Evolutionary conservation across 1,139 yeast species (phyloP).

Genomic region (Debaryomycetaceae sp.): DNA sequence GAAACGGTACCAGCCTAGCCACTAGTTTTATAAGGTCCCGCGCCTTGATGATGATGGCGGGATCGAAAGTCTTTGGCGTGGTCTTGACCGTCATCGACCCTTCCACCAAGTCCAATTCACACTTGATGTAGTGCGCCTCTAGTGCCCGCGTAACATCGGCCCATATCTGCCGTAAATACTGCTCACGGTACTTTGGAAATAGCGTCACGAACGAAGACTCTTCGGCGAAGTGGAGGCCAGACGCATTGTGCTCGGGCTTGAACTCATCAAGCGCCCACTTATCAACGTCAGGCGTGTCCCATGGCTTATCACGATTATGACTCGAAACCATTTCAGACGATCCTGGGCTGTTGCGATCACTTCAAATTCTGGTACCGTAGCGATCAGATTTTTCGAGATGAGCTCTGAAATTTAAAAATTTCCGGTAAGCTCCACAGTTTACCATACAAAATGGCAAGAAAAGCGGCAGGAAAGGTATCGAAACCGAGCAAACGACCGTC

Average conservation of each 20-base stretch:
- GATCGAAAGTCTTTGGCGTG: slow-evolving; percentile 90
- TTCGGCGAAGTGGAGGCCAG: slow-evolving; percentile 83
- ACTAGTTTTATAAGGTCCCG: slow-evolving; percentile 87
- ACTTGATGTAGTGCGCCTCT: slow-evolving; percentile 61
- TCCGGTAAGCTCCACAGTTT: no score
- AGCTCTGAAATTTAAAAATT: no score
- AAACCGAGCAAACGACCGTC: neutral
- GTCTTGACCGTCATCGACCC: slow-evolving; percentile 97
- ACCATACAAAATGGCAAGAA: neutral
- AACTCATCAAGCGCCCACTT: slow-evolving; percentile 90
- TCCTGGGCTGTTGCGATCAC: neutral
- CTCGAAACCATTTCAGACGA: slow-evolving; percentile 63
- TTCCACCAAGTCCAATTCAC: slow-evolving; percentile 83
- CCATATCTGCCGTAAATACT: slow-evolving; percentile 83
- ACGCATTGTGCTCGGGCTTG: slow-evolving; percentile 76
- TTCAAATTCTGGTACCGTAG: neutral
- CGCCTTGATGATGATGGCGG: slow-evolving; percentile 87
- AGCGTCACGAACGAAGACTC: slow-evolving; percentile 91
- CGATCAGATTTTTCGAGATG: neutral
- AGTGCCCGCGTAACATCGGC: slow-evolving; percentile 79
- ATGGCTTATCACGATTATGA: slow-evolving; percentile 89
- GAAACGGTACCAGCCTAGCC: slow-evolving; percentile 95
- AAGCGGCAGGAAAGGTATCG: neutral
- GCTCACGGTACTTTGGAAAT: slow-evolving; percentile 94
- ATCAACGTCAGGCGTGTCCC: slow-evolving; percentile 95